Evolutionary conservation across 2,329 filamentous ascomycete genomes (phyloP).

Genomic region (Aspergillus fijiensis): DNA sequence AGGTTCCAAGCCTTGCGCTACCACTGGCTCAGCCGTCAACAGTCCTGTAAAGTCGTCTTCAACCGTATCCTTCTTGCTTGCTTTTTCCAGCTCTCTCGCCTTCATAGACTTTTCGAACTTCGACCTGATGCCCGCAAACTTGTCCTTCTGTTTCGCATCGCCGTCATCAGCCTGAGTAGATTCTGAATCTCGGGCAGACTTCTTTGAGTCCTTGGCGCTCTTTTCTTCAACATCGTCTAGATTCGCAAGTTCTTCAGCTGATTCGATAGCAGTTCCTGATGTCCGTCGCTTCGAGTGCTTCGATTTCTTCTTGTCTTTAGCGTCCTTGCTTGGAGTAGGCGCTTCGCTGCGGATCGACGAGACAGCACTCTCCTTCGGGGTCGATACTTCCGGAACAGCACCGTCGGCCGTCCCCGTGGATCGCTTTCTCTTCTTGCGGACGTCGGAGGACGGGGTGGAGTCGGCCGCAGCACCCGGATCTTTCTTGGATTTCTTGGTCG

Average conservation of each 20-base stretch:
- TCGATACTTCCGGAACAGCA: conserved; percentile 34
- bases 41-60: conserved; percentile 7
- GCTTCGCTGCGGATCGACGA: conserved; percentile 28
- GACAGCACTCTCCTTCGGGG: conserved; percentile 30
- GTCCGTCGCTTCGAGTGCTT: conserved; percentile 41
- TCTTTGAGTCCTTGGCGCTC: background rate
- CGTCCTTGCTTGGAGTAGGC: conserved; percentile 24
- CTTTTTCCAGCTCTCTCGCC: conserved; percentile 19
- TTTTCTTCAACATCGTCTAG: conserved; percentile 14
- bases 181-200: background rate
- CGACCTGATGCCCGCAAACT: conserved; percentile 38
- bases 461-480: conserved; percentile 19
- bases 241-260: conserved; percentile 29
- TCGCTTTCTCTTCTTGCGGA: conserved; percentile 26
- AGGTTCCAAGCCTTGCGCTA: conserved; percentile 65
- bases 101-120: conserved; percentile 41
- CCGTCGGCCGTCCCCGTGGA: conserved; percentile 23
- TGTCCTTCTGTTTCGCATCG: conserved; percentile 26
- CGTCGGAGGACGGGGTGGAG: conserved; percentile 32
- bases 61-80: conserved; percentile 15
- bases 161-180: conserved; percentile 25
- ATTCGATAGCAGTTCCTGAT: conserved; percentile 13
- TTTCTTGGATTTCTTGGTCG: conserved; percentile 42
- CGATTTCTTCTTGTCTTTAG: conserved; percentile 31
- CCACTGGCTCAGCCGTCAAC: conserved; percentile 30